Evolutionary conservation across 2,329 filamentous ascomycete genomes (phyloP).

Genomic region (Alternaria atra): DNA sequence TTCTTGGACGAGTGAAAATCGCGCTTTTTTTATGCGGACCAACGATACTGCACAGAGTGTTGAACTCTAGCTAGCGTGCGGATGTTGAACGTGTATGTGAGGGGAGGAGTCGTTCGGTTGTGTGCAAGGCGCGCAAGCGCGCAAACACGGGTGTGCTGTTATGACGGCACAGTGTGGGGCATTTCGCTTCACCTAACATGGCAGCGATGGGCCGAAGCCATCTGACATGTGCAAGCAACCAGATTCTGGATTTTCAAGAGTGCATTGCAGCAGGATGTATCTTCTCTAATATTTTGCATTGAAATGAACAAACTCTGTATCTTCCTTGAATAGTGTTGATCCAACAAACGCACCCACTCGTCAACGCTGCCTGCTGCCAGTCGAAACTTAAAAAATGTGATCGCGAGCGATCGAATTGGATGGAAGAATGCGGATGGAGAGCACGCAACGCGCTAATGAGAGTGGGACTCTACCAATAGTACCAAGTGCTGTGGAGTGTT

Average conservation of each 20-base stretch:
- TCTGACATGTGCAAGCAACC: conserved; percentile 3
- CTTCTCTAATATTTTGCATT: background rate
- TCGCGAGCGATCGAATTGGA: conserved; percentile 6
- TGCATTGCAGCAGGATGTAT: background rate
- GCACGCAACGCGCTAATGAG: conserved; percentile 6
- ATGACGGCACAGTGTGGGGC: conserved; percentile 20
- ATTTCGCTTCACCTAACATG: conserved; percentile 7
- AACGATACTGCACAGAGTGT: conserved; percentile 41
- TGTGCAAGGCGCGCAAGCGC: conserved; percentile 10
- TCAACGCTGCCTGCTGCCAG: background rate
- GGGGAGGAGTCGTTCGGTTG: conserved; percentile 13
- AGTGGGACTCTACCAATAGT: conserved; percentile 3
- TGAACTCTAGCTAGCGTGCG: conserved; percentile 44
- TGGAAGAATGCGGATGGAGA: conserved; percentile 7
- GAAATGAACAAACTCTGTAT: background rate
- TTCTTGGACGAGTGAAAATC: background rate
- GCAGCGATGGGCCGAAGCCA: conserved; percentile 13
- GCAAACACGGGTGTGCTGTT: conserved; percentile 10
- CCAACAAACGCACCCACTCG: background rate
- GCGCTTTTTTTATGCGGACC: conserved; percentile 4
- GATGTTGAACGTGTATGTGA: conserved; percentile 32
- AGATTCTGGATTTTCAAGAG: background rate
- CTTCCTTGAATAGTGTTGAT: background rate
- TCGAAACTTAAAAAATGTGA: background rate
- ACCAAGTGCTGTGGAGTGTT: conserved; percentile 4